Evolutionary conservation across 148 eudicot genomes (phyloP), one percentile per base, ranked within the genome.

Genomic region (Suaeda aralocaspica): DNA sequence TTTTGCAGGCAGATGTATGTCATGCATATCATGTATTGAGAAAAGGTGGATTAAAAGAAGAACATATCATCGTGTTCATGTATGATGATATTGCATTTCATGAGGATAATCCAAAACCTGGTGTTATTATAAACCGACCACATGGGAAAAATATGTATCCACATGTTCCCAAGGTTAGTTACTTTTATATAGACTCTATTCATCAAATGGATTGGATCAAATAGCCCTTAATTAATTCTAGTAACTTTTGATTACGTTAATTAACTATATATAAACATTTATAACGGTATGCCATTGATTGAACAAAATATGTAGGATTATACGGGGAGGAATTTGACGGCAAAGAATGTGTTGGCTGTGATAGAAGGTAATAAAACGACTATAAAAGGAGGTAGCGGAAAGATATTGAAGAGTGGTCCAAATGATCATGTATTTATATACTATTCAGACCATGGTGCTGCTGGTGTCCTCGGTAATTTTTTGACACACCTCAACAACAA

Each of bases 141-240:
- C 59, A 81, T 2, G 97, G 95, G 21, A 76, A 31, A 45, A 88
- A 89, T 80, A 92, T 91, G 30, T 91, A 91, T 70, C 62, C 76
- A 4, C 95, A 95, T 42, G 92, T 91, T 25, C 97, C 97, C 3
- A 91, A 91, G 97, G 97, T 91, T n/a, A n/a, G n/a, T n/a, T n/a
- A n/a, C n/a, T n/a, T n/a, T n/a, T n/a, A n/a, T n/a, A n/a, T n/a
- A n/a, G n/a, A n/a, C n/a, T n/a, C n/a, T n/a, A n/a, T n/a, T n/a
- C n/a, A n/a, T n/a, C n/a, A n/a, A n/a, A n/a, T n/a, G n/a, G n/a
- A n/a, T n/a, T n/a, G n/a, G n/a, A n/a, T n/a, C n/a, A n/a, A n/a
- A n/a, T n/a, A n/a, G n/a, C n/a, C n/a, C n/a, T n/a, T n/a, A n/a
- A n/a, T n/a, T n/a, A n/a, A n/a, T n/a, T n/a, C n/a, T n/a, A n/a